Evolutionary conservation across 1,139 yeast species (phyloP), one percentile per base, ranked within the genome.

Genomic region (Yamadazyma sp.): DNA sequence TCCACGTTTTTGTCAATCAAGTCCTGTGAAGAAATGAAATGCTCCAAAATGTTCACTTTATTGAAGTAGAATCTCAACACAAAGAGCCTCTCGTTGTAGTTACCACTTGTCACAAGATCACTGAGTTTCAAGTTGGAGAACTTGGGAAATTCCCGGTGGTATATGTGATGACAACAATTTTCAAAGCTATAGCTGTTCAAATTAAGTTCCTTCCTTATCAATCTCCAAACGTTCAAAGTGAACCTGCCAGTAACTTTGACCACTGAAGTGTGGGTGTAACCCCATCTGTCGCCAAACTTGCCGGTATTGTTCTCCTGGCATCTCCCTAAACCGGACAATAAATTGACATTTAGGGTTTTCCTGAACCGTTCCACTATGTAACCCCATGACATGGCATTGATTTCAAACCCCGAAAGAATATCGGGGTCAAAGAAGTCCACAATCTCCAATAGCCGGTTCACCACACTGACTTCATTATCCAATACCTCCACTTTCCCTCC

Each of bases 311-410:
- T 73, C 29, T 46, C 52, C 1, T 54, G 59, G 1, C 80, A 82
- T 35, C 92, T 58, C 38, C 76, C 64, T 5, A 56, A 49, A 40
- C 51, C 56, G 11, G 54, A 64, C 47, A 69, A 61, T n/a, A 88
- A 52, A 49, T 86, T 84, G 16, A 73, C 61, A 2, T 76, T 77
- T 49, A 69, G 70, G 1, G 57, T 61, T 0, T 46, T 50, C 20
- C 67, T 56, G 41, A 79, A 76, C 29, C 98, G 60, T 42, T 86
- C 95, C 28, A 86, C 70, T 0, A 90, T 41, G 52, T 86, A 92
- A 0, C 98, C 97, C 97, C 97, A 90, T 0, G 97, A 87, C 1
- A 76, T 53, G 1, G 82, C 66, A 51, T 88, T 86, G 8, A 88
- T 73, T 53, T 92, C 98, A 56, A 76, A 92, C 0, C 97, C 97